Evolutionary conservation across 768 basidiomycete genomes (phyloP).

Genomic region (Leccinellum luteum): DNA sequence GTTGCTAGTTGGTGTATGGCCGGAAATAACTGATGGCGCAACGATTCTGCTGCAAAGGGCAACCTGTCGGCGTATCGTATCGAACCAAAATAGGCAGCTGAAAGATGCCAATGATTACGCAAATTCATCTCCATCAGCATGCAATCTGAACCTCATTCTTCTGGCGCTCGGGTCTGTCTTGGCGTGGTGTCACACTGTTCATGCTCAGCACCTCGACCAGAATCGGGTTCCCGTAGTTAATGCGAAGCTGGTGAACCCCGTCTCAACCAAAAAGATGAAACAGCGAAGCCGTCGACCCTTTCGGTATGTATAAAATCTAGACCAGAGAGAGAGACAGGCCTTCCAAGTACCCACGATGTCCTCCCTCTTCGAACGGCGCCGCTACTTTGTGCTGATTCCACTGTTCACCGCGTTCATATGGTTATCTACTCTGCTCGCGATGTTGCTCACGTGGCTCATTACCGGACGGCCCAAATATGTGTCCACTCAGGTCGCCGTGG

Average conservation of each 20-base stretch:
- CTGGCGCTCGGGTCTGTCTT: no score
- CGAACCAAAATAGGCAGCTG: no score
- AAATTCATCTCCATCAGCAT: no score
- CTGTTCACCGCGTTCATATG: constrained; percentile 58
- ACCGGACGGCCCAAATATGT: constrained; percentile 51
- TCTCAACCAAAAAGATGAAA: neutral
- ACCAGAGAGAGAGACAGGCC: neutral
- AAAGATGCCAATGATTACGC: no score
- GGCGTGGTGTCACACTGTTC: no score
- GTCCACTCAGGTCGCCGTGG: constrained; percentile 53
- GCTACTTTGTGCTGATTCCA: constrained; percentile 66
- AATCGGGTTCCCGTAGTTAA: neutral
- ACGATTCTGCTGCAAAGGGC: no score
- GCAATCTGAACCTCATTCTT: no score
- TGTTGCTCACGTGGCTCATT: constrained; percentile 72
- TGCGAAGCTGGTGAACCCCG: neutral
- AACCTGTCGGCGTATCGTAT: no score
- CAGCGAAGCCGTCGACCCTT: neutral
- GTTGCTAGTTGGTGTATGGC: no score
- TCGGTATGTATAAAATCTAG: constrained; percentile 6
- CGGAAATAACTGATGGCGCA: no score
- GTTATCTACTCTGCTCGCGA: constrained; percentile 67
- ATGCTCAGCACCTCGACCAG: no score
- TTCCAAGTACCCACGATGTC: constrained; percentile 13
- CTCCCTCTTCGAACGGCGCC: constrained; percentile 35